A percentile compares a stretch with the other conserved stretches of the same genome.
Evolutionary conservation across 306 rosid species (phyloP).

Genomic region (Sophora flavescens): DNA sequence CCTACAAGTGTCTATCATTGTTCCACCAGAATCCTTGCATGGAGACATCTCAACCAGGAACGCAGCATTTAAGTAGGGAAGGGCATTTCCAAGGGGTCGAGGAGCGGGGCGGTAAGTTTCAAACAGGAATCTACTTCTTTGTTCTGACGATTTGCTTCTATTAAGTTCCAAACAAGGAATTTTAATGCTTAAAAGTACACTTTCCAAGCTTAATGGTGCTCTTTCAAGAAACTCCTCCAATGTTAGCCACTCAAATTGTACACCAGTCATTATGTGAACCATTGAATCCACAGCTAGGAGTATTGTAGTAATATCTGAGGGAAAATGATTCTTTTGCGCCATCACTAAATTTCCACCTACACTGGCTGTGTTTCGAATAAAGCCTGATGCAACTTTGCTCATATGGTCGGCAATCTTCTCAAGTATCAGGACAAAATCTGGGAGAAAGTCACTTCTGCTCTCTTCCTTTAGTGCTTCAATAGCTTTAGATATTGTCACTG

Average conservation of each 20-base stretch:
- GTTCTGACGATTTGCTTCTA: conserved; percentile 47
- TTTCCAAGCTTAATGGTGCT: conserved; percentile 63
- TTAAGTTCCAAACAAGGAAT: conserved; percentile 64
- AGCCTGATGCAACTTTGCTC: conserved; percentile 73
- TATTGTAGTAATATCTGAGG: conserved; percentile 79
- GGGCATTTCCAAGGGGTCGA: conserved; percentile 85
- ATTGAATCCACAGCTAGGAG: conserved; percentile 73
- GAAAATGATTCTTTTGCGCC: conserved; percentile 80
- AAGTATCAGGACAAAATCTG: conserved; percentile 58
- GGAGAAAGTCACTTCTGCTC: conserved; percentile 33
- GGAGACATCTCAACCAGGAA: conserved; percentile 73
- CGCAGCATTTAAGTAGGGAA: conserved; percentile 82
- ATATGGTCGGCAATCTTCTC: conserved; percentile 71
- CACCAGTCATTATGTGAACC: conserved; percentile 66
- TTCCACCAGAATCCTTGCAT: conserved; percentile 56
- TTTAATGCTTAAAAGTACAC: conserved; percentile 67
- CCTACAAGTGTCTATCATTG: conserved; percentile 59
- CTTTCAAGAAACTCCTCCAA: conserved; percentile 75
- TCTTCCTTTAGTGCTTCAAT: conserved; percentile 62
- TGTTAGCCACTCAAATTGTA: conserved; percentile 57
- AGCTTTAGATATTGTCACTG: conserved; percentile 69
- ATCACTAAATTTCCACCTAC: conserved; percentile 87
- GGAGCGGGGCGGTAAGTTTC: conserved; percentile 89
- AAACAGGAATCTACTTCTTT: conserved; percentile 54
- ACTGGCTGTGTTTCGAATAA: conserved; percentile 77